Base-by-base conservation (phyloP, 2,329 filamentous ascomycete species). In the Fusarium graminum region DNA sequence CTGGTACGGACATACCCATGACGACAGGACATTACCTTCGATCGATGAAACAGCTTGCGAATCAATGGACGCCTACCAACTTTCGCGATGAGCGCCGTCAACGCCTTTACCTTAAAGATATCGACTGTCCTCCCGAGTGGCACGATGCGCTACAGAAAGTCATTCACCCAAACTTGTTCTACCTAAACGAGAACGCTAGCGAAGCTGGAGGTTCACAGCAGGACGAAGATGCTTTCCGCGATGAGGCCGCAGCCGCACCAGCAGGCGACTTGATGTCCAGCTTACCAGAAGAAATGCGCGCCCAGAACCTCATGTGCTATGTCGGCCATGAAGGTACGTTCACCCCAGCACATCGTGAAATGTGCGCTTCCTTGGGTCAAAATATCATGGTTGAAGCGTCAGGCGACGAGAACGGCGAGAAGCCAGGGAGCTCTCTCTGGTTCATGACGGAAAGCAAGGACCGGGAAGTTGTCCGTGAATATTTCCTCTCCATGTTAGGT, bases 341-440 rank as follows among this genome's bases (percentile, higher is more conserved):
- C 74, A 99, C 95, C 0, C 94, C 95, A 11, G 90, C 94, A 1
- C 95, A 99, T 79, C 88, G 93, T 68, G 95, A 99, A 77, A 99
- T 99, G 95, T 99, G 95, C 77, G 95, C 93, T 13, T 97, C 92
- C 34, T 81, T 98, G 13, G 94, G 95, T 0, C 95, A 99, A 69
- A 99, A 99, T 74, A 94, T 99, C 71, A 98, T 99, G 95, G 93
- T 99, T 3, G 93, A 97, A 68, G 89, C 93, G 3, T 98, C 94
- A 1, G 81, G 87, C 4, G 81, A 86, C 17, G 86, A 90, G 53
- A 83, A 91, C 49, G 92, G 91, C 6, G 92, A 95, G 74, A 92
- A 89, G 65, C 87, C 91, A 3, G 95, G 95, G 3, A 97, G 92
- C 53, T 97, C 95, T 0, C 87, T 99, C 36, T 99, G 95, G 95